Percentiles rank a stretch among this genome's conserved stretches.
Conservation (phyloP, 805 yeast species). For the Lachancea waltii region DNA sequence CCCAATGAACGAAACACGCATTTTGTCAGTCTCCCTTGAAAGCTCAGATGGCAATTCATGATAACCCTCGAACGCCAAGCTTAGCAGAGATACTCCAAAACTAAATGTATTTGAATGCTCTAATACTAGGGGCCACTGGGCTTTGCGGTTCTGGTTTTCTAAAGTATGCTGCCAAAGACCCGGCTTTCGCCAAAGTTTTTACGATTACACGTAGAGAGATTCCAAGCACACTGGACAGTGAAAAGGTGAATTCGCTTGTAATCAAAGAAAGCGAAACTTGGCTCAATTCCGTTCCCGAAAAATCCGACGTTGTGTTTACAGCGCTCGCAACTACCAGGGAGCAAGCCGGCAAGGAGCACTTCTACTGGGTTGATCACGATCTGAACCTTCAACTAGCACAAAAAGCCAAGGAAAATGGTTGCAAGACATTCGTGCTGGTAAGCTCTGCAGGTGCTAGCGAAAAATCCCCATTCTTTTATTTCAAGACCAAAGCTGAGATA, state of each 20-base stretch:
- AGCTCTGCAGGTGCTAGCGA: conserved; percentile 60
- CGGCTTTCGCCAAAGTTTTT: conserved; percentile 35
- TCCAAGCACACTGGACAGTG: conserved; percentile 22
- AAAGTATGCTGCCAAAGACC: conserved; percentile 36
- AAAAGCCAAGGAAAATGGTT: conserved; percentile 66
- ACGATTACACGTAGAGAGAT: conserved; percentile 50
- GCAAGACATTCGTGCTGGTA: conserved; percentile 59
- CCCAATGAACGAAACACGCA: no score
- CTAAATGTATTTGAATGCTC: conserved; percentile 22
- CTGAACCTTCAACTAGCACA: conserved; percentile 61
- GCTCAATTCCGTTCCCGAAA: conserved; percentile 36
- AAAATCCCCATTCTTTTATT: conserved; percentile 52
- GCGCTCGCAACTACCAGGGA: conserved; percentile 73
- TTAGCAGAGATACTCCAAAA: no score
- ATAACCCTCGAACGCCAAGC: no score
- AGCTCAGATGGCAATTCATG: no score
- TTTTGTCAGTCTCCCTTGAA: no score
- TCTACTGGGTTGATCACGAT: conserved; percentile 67
- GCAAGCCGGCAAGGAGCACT: conserved; percentile 67
- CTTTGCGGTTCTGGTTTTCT: conserved; percentile 59
- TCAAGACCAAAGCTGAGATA: conserved; percentile 65
- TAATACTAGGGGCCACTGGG: conserved; percentile 72
- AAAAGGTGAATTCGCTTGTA: conserved; percentile 36
- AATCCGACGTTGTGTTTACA: conserved; percentile 46
- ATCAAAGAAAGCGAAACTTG: conserved; percentile 47